Base-by-base conservation (phyloP, 306 rosid species). In the Vachellia pachyceras region DNA sequence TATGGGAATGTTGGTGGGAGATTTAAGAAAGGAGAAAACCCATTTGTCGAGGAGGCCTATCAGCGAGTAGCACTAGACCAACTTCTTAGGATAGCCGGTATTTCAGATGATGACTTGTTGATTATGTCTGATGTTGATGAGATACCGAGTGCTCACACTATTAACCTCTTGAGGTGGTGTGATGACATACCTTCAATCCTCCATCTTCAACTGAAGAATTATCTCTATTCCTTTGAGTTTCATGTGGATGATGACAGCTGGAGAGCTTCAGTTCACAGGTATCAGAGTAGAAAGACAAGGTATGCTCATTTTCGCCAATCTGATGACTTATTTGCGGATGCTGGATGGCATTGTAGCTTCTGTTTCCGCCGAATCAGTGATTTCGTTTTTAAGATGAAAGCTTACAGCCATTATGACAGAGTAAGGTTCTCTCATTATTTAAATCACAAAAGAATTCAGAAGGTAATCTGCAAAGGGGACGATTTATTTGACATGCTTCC, bases 281-380 rank as follows among this genome's bases (percentile, higher is more conserved):
- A 93, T 77, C 84, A 82, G 76, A 73, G 79, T 14, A 90, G 90
- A 6, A 87, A 83, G 82, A 93, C 97, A 36, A 91, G 85, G 79
- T 93, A 93, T 77, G 97, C 92, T 0, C 97, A 93, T 81, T 93
- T 80, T 64, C 89, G 97, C 25, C 97, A 91, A 76, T 85, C 97
- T n/a, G 92, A 93, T 75, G 85, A 87, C 72, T 73, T 93, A 45
- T 80, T 93, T 76, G 97, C 97, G 0, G 97, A 93, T 87, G 80
- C 97, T n/a, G 97, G 97, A 39, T 93, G 97, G 97, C 97, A 93
- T 84, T 93, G 97, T 71, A 93, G 97, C 90, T 93, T 93, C 69
- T 93, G 97, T 87, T 93, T 93, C 65, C 97, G 94, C 72, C 82
- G 41, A 17, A 91, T 93, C 82, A 87, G 82, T 9, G 97, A 93